Base-by-base conservation (phyloP, 2,329 filamentous ascomycete species). In the Fusarium liriodendri region DNA sequence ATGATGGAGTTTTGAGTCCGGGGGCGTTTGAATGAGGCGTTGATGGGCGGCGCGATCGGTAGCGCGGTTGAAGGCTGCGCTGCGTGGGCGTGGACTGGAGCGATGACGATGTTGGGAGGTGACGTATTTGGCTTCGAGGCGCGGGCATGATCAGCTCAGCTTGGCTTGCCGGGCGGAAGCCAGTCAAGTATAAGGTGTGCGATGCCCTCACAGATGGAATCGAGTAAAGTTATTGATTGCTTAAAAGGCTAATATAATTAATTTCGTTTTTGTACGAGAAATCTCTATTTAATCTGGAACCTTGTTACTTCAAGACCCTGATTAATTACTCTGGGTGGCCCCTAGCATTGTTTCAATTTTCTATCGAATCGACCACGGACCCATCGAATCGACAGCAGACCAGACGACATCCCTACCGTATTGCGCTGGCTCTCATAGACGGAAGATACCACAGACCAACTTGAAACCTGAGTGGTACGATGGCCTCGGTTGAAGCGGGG, bases 391-490 rank as follows among this genome's bases (percentile, higher is more conserved):
- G 20, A 64, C 35, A 32, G 5, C 25, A 52, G 47, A 52, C 47
- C 16, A 29, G 27, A 38, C 54, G 25, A 54, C 54, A 67, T 67
- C 18, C 61, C 37, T 62, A 29, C 18, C 57, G 16, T 55, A 25
- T 8, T 29, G 27, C 9, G 16, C 38, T 20, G 37, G 71, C 42
- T 63, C 42, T 73, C 55, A 38, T 67, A 66, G 35, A 60, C 32
- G 37, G 18, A 54, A n/a, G 37, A 42, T 32, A 60, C 57, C n/a
- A 37, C 14, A 40, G 18, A 25, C 27, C 62, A 67, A 27, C 47
- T 65, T 75, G 73, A 71, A 75, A 75, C 72, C 40, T 52, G 67
- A 68, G 70, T 76, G 72, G 74, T 74, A 77, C 57, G 74, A 77
- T 76, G 74, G 64, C 66, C n/a, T 75, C 68, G 40, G 74, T 76